These are phyloP conservation scores for Fomitiporia mediterranea DNA, from an alignment of 1,284 basidiomycete genomes.

Conservation along the genomic window DNA sequence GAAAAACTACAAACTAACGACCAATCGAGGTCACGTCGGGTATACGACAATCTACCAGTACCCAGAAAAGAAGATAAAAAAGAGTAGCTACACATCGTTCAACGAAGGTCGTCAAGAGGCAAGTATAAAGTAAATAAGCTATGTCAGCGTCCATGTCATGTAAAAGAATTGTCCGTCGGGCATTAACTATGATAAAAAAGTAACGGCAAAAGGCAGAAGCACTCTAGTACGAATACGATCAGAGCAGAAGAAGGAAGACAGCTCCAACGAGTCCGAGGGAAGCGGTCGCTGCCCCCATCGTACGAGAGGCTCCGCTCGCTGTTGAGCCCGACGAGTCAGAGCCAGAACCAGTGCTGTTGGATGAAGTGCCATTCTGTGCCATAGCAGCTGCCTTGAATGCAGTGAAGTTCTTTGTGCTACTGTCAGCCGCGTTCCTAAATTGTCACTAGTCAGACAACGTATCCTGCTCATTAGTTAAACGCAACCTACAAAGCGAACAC, in stretches of 20 bases:
- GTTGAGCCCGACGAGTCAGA: background rate
- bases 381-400: slow-evolving; percentile 37
- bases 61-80: slow-evolving; percentile 16
- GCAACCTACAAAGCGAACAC: slow-evolving; percentile 33
- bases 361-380: slow-evolving; percentile 32
- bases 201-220: background rate
- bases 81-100: slow-evolving; percentile 14
- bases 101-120: slow-evolving; percentile 16
- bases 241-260: slow-evolving; percentile 16
- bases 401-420: slow-evolving; percentile 36
- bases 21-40: slow-evolving; percentile 13
- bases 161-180: slow-evolving; percentile 6
- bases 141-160: slow-evolving; percentile 13
- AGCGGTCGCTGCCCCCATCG: slow-evolving; percentile 2
- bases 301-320: slow-evolving; percentile 14
- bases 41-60: slow-evolving; percentile 18
- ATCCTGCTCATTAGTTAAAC: background rate
- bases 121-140: slow-evolving; percentile 4
- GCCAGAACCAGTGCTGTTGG: slow-evolving; percentile 7
- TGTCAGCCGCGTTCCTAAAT: slow-evolving; percentile 34
- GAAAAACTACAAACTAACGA: background rate
- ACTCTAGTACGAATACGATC: slow-evolving; percentile 1
- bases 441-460: background rate
- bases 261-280: slow-evolving; percentile 14
- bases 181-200: background rate